These are phyloP conservation scores for Isatis tinctoria DNA, from an alignment of 345 rosid species.

Conservation along the genomic window DNA sequence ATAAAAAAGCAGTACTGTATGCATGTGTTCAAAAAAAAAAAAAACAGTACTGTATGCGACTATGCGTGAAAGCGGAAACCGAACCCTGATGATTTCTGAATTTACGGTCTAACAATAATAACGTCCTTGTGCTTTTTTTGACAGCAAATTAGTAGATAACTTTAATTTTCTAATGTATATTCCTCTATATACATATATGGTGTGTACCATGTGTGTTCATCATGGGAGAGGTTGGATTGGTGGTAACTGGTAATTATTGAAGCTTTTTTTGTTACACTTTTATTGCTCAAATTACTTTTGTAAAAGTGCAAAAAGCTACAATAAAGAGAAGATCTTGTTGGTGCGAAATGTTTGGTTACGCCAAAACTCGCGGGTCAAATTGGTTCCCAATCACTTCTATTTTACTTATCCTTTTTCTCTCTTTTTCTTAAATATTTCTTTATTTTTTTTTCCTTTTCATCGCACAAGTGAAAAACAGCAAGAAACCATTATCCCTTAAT, in stretches of 20 bases:
- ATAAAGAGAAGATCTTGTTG: slow-evolving; percentile 33
- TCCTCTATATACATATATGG: slow-evolving; percentile 1
- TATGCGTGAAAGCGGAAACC: neutral
- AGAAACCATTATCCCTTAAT: neutral
- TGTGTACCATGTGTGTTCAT: slow-evolving; percentile 29
- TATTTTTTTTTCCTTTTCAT: neutral
- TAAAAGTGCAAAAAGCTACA: slow-evolving; percentile 28
- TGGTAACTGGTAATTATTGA: slow-evolving; percentile 30
- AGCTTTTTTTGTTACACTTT: slow-evolving; percentile 30
- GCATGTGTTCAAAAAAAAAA: too few species aligned
- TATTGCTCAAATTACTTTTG: slow-evolving; percentile 27
- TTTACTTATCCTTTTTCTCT: slow-evolving; percentile 1
- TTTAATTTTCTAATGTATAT: neutral
- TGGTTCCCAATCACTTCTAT: slow-evolving; percentile 17
- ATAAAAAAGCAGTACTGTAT: neutral
- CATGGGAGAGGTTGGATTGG: slow-evolving; percentile 31
- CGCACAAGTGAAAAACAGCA: slow-evolving; percentile 20
- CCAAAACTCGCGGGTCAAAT: slow-evolving; percentile 38
- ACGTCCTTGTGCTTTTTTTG: neutral
- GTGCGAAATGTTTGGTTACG: slow-evolving; percentile 26
- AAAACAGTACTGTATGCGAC: neutral
- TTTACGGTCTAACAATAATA: neutral
- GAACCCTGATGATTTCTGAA: neutral
- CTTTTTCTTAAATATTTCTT: neutral
- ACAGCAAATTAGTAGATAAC: neutral